Conservation (phyloP, 306 rosid genomes). For the Benincasa hispida region DNA sequence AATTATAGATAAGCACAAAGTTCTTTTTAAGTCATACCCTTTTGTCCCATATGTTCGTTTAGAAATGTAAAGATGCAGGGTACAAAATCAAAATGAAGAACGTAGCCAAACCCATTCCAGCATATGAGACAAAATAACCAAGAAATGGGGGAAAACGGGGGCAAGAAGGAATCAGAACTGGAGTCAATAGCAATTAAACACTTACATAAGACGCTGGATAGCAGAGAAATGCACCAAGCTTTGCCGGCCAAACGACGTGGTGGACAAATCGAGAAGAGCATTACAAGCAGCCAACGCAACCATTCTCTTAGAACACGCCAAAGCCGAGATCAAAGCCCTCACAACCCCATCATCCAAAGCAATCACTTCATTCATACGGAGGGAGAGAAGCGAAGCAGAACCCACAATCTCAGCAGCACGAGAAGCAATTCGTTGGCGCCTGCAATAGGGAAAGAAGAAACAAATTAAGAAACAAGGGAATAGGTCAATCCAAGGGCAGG, state of each 20-base stretch:
- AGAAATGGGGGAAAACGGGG: background rate
- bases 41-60: background rate
- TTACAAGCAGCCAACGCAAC: slow-evolving; percentile 47
- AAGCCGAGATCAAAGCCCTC: slow-evolving; percentile 25
- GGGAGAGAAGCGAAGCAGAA: slow-evolving; percentile 42
- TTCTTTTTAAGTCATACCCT: background rate
- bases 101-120: background rate
- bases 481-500: background rate
- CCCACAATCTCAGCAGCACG: slow-evolving; percentile 34
- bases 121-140: background rate
- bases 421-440: slow-evolving; percentile 18
- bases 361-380: slow-evolving; percentile 35
- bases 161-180: background rate
- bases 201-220: slow-evolving; percentile 49
- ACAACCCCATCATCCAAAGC: slow-evolving; percentile 43
- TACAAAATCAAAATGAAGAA: background rate
- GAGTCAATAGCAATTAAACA: background rate
- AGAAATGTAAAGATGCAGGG: background rate
- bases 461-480: background rate
- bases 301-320: slow-evolving; percentile 23
- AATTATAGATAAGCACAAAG: background rate
- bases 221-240: slow-evolving; percentile 32
- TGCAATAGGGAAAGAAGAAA: slow-evolving; percentile 1
- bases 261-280: slow-evolving; percentile 56
- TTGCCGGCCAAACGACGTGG: slow-evolving; percentile 30